These are phyloP conservation scores for Corymbia citriodora DNA, from an alignment of 441 rosid genomes.

Conservation along the genomic window DNA sequence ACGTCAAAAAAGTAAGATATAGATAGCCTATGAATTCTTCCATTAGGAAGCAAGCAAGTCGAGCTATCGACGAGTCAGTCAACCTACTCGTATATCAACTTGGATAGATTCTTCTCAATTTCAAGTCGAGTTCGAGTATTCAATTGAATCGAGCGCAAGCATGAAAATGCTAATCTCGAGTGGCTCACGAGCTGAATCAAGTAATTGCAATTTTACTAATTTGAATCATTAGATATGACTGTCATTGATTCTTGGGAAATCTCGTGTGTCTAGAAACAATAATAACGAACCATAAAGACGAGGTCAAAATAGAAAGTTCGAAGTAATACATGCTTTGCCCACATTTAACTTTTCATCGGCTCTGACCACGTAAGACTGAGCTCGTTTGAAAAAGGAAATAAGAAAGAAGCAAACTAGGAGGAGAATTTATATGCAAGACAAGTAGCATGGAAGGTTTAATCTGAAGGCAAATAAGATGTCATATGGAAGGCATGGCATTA, in stretches of 20 bases:
- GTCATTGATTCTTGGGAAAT: background rate
- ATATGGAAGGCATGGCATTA: background rate
- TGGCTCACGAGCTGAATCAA: background rate
- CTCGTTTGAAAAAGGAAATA: background rate
- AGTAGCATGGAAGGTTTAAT: background rate
- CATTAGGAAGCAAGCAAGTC: background rate
- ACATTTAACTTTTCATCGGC: background rate
- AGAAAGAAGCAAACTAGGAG: background rate
- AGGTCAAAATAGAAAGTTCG: background rate
- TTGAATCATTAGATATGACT: background rate
- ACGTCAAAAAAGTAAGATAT: background rate
- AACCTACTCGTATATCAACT: background rate
- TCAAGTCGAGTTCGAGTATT: background rate
- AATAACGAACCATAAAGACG: background rate
- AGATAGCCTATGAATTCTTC: background rate
- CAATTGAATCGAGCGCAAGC: background rate
- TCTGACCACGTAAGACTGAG: background rate
- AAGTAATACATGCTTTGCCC: background rate
- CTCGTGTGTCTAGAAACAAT: background rate
- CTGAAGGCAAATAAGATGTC: background rate
- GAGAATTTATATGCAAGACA: background rate
- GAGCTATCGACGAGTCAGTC: background rate
- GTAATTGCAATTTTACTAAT: background rate
- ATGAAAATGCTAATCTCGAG: background rate
- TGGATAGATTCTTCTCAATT: background rate